Base-by-base conservation (phyloP, 345 rosid genomes). In the Aquilaria yunnanensis region DNA sequence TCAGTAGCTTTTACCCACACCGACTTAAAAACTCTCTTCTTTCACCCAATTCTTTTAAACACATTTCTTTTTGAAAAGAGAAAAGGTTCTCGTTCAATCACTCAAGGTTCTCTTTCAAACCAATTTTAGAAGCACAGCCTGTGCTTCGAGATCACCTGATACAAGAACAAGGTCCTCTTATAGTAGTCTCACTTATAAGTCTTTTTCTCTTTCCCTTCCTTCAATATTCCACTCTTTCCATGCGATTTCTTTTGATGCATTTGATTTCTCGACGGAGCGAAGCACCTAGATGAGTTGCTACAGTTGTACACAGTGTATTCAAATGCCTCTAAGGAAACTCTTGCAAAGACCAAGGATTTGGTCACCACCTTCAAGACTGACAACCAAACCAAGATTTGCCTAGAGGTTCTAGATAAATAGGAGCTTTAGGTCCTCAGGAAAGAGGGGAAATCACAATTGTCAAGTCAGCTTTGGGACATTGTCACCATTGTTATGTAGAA, bases 381-480 rank as follows among this genome's bases (percentile, higher is more conserved):
- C 70, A 93, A 90, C 61, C 97, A 80, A 69, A 70, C 91, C 12
- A 70, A 74, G 56, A 85, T 90, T 59, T 94, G 97, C 70, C 71
- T 86, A 59, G 92, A 90, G 96, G 88, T 94, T 72, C 60, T 94
- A 88, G 96, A 90, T 31, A 88, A 88, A 76, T 97, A 97, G 47
- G 99, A 94, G 78, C 96, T 94, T 68, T 96, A 94, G 74, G 86
- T 94, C 74, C 97, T 97, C 10, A 97, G 97, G 23, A 93, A 93
- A 76, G 99, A 90, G 78, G 78, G 97, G 80, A 97, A 93, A 56
- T 82, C 87, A 6, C 97, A 93, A 72, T 79, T 88, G 3, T 79
- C 96, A 0, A 94, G 84, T 77, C 97, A 90, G 85, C 90, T 94
- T 75, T 80, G 97, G 52, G 99, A 94, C 75, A 85, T 90, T 54